Evolutionary conservation across 192 early-diverging fungal species (phyloP).

Genomic region (Spizellomyces punctatus): DNA sequence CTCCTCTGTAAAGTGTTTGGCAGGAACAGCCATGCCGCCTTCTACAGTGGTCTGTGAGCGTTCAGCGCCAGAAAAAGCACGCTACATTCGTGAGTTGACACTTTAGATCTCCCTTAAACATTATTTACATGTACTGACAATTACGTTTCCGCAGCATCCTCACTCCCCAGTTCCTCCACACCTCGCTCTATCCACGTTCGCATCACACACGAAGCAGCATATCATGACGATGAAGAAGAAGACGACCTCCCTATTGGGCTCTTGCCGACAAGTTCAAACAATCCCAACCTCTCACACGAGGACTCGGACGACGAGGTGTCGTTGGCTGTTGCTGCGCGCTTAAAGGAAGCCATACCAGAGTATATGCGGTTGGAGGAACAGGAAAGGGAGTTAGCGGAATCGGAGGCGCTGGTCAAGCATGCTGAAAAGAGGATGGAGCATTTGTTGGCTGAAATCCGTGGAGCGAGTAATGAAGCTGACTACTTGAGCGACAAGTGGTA

Average conservation of each 20-base stretch:
- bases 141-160: too few relatives aligned
- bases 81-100: too few relatives aligned
- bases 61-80: too few relatives aligned
- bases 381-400: not conserved
- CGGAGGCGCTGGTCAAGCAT: not conserved
- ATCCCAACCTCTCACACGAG: not conserved
- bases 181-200: too few relatives aligned
- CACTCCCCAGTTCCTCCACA: too few relatives aligned
- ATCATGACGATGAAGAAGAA: not conserved
- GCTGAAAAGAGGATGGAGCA: constrained; percentile 3
- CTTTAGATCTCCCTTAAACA: too few relatives aligned
- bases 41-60: too few relatives aligned
- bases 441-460: not conserved
- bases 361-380: not conserved
- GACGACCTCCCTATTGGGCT: not conserved
- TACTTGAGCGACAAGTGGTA: constrained; percentile 5
- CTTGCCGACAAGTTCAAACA: not conserved
- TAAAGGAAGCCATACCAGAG: not conserved
- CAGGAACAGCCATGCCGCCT: too few relatives aligned
- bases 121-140: too few relatives aligned
- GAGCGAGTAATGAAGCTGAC: not conserved
- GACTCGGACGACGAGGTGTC: not conserved
- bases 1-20: too few relatives aligned
- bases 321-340: not conserved
- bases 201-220: too few relatives aligned